Base-by-base conservation (phyloP, 1,284 basidiomycete species). In the Vanrija sp. region DNA sequence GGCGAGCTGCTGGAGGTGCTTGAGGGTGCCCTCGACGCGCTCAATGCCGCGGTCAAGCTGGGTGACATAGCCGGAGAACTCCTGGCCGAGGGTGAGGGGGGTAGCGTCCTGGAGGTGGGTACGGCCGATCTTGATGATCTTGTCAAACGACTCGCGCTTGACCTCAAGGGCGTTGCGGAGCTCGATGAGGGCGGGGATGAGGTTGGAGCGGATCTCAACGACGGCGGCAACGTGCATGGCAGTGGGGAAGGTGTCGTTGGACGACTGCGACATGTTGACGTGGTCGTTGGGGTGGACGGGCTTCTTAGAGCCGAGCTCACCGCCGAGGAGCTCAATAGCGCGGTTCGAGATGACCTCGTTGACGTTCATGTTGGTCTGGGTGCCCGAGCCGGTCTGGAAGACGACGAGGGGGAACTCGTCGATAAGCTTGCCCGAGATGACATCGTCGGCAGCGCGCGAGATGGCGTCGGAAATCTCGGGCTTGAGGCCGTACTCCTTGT, bases 301-400 rank as follows among this genome's bases (percentile, higher is more conserved):
- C 72, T 84, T 92, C 83, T 98, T 99, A 59, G 88, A 91, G 45
- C 96, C 96, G 53, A 97, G 82, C 79, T 96, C 84, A 26, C 96
- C 96, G 21, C 96, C 96, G 61, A 98, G 86, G 64, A 97, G 80
- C 80, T 99, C 92, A 71, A 98, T 99, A 38, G 96, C 96, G 60
- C 95, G 87, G 78, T 99, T 99, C 28, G 91, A 94, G 75, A 99
- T 96, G 72, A 98, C 95, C 84, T 99, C 96, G 78, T 99, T 99
- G 60, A 86, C 90, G 78, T 98, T 99, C 96, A 99, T 99, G 82
- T 99, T 99, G 75, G 91, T 95, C 79, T 99, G 96, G 3, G 96
- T 99, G 49, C 96, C 96, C 56, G 91, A 96, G 56, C 96, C 96
- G 46, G 96, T 99, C 80, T 99, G 96, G 85, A 97, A 98, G 48